Evolutionary conservation across 2,329 filamentous ascomycete species (phyloP), one percentile per base, ranked within the genome.

Genomic region (Dactylellina cionopaga): DNA sequence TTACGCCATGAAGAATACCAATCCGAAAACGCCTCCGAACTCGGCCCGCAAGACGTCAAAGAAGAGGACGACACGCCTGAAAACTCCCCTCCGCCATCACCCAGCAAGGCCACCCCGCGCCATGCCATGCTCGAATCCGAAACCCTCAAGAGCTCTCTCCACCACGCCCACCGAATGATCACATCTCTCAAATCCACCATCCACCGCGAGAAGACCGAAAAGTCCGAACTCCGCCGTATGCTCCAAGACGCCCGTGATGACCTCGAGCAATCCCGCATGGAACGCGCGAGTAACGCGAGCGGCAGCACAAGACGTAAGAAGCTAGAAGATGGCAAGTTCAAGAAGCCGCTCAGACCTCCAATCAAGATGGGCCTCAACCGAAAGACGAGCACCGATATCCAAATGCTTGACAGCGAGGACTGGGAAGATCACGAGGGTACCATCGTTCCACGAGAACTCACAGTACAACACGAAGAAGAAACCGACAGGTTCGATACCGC

Each of bases 151-250:
- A 96, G 93, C 59, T 97, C 94, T 24, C 85, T 98, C 25, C 90
- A 92, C 76, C 95, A 99, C 80, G 94, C 95, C 37, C 95, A 98
- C 80, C 88, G 94, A 66, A 97, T 96, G 82, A 97, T 99, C 69
- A 94, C 98, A 80, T 96, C 92, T 77, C 87, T 98, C 76, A 92
- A 96, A 81, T 92, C 90, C 80, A 96, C 93, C 77, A 91, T 98
- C 47, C 94, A 99, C 80, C 90, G 95, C 31, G 95, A 99, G 81
- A 99, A 98, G 88, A 97, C 94, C 0, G 95, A 99, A 81, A 99
- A 97, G 84, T 87, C 98, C 25, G 95, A 99, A 81, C 86, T 98
- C 59, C 93, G 92, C 81, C 90, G 94, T 70, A 92, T 99, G 86
- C 87, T 98, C 27, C 94, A 98, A 81, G 95, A 99, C 78, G 90